Conservation (phyloP, 2,329 filamentous ascomycete species). For the Immersiporthe knoxdaviesiana region DNA sequence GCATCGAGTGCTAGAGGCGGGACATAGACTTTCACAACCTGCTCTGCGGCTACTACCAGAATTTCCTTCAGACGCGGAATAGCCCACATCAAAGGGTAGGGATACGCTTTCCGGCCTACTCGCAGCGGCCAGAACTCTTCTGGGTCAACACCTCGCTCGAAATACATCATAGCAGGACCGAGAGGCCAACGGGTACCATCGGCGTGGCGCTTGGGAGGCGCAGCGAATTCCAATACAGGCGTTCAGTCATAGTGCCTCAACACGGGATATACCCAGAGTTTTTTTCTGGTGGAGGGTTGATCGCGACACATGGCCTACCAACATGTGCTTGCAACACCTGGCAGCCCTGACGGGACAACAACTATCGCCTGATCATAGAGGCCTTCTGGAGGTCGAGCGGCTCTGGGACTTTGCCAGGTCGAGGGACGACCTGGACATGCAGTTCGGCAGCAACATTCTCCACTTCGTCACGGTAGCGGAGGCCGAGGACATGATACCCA, state of each 20-base stretch:
- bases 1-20: neutral
- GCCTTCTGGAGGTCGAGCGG: neutral
- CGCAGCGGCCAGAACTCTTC: neutral
- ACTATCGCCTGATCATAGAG: neutral
- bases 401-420: neutral
- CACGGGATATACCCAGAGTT: neutral
- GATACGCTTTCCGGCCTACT: neutral
- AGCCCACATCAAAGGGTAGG: neutral
- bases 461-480: neutral
- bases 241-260: neutral
- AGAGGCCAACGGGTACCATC: neutral
- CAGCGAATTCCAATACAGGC: neutral
- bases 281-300: neutral
- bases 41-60: neutral
- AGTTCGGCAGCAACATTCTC: neutral
- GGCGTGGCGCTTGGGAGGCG: neutral
- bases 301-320: neutral
- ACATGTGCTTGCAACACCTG: neutral
- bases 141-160: neutral
- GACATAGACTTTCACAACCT: neutral
- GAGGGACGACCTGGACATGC: neutral
- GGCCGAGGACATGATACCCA: neutral
- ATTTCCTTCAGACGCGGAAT: neutral
- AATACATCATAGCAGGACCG: too few relatives aligned
- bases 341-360: neutral